Base-by-base conservation (phyloP, 2,329 filamentous ascomycete species). In the Tolypocladium pustulatum region DNA sequence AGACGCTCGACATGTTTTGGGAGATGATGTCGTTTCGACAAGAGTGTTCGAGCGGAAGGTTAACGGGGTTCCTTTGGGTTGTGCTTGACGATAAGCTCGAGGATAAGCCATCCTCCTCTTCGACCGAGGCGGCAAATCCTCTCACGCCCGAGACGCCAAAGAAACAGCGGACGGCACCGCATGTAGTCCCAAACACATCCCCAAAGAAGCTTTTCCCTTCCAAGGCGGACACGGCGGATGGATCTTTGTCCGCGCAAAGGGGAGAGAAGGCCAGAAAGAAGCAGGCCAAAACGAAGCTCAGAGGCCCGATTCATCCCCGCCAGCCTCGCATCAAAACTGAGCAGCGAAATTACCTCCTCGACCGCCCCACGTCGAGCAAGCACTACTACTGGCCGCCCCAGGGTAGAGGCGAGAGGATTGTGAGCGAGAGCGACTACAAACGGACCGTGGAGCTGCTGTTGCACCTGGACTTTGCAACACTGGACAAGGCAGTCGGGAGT, bases 1-100 rank as follows among this genome's bases (percentile, higher is more conserved):
- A 82, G 69, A 89, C 85, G 0, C 76, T 99, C 46, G 89, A 92
- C n/a, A 86, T 92, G 65, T 99, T 99, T 68, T 99, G 94, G 94
- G 94, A 99, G 62, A 89, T 96, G 81, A 97, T 99, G 93, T 88
- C 92, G 0, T 97, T 90, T 69, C 81, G 94, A 59, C 94, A 97
- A 70, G 94, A 99, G 69, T 99, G 94, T 68, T 96, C 92, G 0
- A 90, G 91, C 38, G 95, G 94, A 0, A 82, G 92, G 22, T 80
- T 96, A 68, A 95, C 96, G 0, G 95, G 95, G 0, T 99, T 99
- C 65, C 80, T 97, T 32, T 99, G 95, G 93, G 76, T 97, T 32
- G 87, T 97, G 0, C 88, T 97, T 63, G 87, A 91, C 38, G 80
- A 84, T 12, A 61, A 67, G 40, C 63, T 65, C n/a, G 41, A 57